Percentiles rank a stretch among this genome's conserved stretches.
These are phyloP conservation scores for Neonothopanus nambi DNA, from an alignment of 1,284 basidiomycete species.

Conservation along the genomic window DNA sequence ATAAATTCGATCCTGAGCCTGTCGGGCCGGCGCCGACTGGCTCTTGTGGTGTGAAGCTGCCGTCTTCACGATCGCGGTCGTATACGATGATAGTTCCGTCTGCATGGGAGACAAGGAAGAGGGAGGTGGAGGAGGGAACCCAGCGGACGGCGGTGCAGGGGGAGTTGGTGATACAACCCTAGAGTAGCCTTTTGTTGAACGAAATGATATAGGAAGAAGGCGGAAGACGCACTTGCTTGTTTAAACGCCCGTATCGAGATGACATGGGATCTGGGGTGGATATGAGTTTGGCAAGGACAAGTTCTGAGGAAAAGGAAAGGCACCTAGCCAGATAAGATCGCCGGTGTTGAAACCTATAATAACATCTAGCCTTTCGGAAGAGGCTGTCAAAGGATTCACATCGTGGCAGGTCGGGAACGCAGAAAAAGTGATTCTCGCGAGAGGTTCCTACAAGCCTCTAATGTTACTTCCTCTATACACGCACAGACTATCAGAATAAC, in stretches of 20 bases:
- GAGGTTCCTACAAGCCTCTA: slow-evolving; percentile 64
- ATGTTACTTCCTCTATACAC: slow-evolving; percentile 14
- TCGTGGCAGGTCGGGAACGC: slow-evolving; percentile 89
- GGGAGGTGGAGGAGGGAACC: slow-evolving; percentile 82
- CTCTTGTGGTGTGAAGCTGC: slow-evolving; percentile 61
- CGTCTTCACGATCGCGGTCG: slow-evolving; percentile 89
- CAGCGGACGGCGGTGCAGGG: slow-evolving; percentile 86
- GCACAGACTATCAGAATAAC: slow-evolving; percentile 19
- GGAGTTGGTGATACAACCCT: slow-evolving; percentile 81
- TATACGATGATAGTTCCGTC: slow-evolving; percentile 89
- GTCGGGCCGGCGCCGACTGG: slow-evolving; percentile 34
- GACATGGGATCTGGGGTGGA: slow-evolving; percentile 71
- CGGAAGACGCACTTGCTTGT: slow-evolving; percentile 72
- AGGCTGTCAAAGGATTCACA: slow-evolving; percentile 79
- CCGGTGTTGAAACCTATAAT: slow-evolving; percentile 93
- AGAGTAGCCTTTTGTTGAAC: slow-evolving; percentile 13
- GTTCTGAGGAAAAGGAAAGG: slow-evolving; percentile 21
- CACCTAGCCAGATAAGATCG: slow-evolving; percentile 91
- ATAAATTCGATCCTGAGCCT: slow-evolving; percentile 17
- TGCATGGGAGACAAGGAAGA: slow-evolving; percentile 90
- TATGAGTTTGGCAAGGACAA: slow-evolving; percentile 5
- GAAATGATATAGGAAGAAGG: slow-evolving; percentile 13
- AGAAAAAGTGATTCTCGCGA: slow-evolving; percentile 84
- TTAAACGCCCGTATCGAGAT: slow-evolving; percentile 85
- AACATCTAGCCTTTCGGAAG: slow-evolving; percentile 80